phyloP scores from a whole-genome alignment of 768 basidiomycete genomes.

The Saitozyma sp. region DNA sequence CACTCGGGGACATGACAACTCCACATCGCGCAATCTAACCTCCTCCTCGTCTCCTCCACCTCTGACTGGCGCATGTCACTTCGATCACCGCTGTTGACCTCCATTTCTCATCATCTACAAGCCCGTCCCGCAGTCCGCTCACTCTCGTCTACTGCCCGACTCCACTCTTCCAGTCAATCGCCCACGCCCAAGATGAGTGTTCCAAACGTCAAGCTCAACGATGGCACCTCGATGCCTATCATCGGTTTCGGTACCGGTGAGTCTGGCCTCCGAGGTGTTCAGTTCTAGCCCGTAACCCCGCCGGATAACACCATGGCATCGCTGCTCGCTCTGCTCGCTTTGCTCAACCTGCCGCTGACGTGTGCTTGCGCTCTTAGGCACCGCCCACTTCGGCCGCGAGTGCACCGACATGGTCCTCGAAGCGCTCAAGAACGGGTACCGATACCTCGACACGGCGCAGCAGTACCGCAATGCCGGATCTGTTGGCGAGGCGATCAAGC shows the following conservation, averaged over 20 bases:
- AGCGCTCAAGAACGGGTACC: conserved; percentile 43
- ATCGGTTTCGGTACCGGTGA: conserved; percentile 37
- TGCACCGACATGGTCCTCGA: conserved; percentile 10
- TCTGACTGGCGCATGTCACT: too few relatives aligned
- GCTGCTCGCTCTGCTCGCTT: not conserved
- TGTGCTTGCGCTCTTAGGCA: conserved; percentile 10
- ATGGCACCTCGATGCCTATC: conserved; percentile 29
- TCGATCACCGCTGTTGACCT: too few relatives aligned
- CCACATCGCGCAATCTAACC: too few relatives aligned
- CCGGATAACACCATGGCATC: not conserved
- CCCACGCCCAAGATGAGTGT: not conserved
- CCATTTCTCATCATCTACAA: too few relatives aligned
- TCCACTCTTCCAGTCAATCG: not conserved
- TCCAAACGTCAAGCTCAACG: conserved; percentile 33
- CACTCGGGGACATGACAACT: too few relatives aligned
- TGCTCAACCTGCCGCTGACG: not conserved
- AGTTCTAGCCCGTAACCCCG: conserved; percentile 4
- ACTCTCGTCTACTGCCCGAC: not conserved
- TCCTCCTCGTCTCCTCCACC: too few relatives aligned
- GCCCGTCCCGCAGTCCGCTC: too few relatives aligned
- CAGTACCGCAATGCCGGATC: conserved; percentile 49
- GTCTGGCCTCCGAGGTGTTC: conserved; percentile 3
- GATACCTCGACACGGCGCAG: conserved; percentile 48
- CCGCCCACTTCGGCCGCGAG: conserved; percentile 19
- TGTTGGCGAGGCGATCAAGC: conserved; percentile 46